A percentile compares a stretch with the other conserved stretches of the same genome.
phyloP scores from a whole-genome alignment of 495 filamentous ascomycete species.

The Ramalina intermedia region DNA sequence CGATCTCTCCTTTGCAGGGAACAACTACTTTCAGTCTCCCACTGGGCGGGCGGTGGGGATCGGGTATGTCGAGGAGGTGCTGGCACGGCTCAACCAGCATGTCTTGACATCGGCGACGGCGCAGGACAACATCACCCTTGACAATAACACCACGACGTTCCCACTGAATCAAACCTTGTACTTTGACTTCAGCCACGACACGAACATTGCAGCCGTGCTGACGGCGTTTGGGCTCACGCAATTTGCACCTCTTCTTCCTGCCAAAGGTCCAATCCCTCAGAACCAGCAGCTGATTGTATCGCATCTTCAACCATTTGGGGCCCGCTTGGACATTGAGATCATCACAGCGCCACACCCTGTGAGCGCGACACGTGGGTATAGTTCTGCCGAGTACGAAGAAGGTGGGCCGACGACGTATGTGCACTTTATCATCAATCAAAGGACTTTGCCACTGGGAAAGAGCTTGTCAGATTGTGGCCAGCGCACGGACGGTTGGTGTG shows the following conservation, averaged over 20 bases:
- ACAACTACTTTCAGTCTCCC: conserved; percentile 43
- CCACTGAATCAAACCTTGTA: conserved; percentile 37
- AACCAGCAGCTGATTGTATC: conserved; percentile 38
- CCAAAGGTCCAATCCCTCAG: conserved; percentile 22
- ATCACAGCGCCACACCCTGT: conserved; percentile 42
- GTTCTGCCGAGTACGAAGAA: conserved; percentile 17
- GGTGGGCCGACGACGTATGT: conserved; percentile 36
- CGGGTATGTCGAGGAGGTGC: conserved; percentile 47
- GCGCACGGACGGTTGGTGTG: conserved; percentile 52
- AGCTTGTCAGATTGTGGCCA: conserved; percentile 42
- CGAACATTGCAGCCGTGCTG: conserved; percentile 28
- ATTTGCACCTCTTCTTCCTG: conserved; percentile 29
- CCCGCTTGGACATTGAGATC: conserved; percentile 48
- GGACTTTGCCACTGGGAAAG: conserved; percentile 42
- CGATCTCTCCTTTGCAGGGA: conserved; percentile 46
- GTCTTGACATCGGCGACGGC: conserved; percentile 34
- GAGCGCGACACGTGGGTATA: conserved; percentile 21
- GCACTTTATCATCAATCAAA: conserved; percentile 51
- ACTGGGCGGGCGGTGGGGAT: conserved; percentile 47
- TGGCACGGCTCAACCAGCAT: conserved; percentile 42
- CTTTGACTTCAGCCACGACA: conserved; percentile 29
- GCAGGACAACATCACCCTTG: conserved; percentile 43
- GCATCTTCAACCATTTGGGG: conserved; percentile 45
- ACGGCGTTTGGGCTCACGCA: conserved; percentile 42
- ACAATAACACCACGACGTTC: conserved; percentile 30